Evolutionary conservation across 108 stramenopile genomes (phyloP).

Genomic region (Stephanodiscus minutulus): DNA sequence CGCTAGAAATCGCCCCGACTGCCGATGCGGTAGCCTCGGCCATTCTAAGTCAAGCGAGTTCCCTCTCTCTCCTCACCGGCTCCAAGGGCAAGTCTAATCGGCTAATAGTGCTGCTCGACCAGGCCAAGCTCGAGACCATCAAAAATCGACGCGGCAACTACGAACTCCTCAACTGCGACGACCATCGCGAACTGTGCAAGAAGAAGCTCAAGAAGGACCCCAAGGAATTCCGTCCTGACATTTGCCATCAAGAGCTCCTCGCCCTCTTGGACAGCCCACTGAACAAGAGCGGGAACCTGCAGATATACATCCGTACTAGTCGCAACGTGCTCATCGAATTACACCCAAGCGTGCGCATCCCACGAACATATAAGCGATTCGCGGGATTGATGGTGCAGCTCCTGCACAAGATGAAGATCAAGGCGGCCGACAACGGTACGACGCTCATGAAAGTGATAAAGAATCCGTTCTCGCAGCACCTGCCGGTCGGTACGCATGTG

Average conservation of each 20-base stretch:
- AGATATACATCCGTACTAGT: conserved; percentile 91
- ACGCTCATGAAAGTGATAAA: conserved; percentile 97
- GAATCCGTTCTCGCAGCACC: conserved; percentile 95
- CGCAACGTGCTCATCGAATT: conserved; percentile 97
- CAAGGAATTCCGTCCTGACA: conserved; percentile 94
- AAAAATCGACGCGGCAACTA: conserved; percentile 95
- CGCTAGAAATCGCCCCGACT: conserved; percentile 64
- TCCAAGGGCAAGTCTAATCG: conserved; percentile 34
- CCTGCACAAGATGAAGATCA: conserved; percentile 99
- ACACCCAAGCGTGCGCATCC: conserved; percentile 91
- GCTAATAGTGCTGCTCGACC: conserved; percentile 85
- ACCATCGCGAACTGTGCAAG: conserved; percentile 92
- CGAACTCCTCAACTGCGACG: conserved; percentile 98
- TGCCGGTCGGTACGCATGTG: conserved; percentile 90
- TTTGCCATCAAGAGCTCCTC: conserved; percentile 97
- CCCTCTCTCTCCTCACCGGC: conserved; percentile 28
- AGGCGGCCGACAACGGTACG: conserved; percentile 88
- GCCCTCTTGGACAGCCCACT: conserved; percentile 96
- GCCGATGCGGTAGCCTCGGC: conserved; percentile 36
- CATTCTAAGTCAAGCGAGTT: conserved; percentile 30
- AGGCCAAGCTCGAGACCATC: conserved; percentile 96
- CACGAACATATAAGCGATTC: conserved; percentile 97
- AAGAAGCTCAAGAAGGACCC: conserved; percentile 94
- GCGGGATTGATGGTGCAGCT: conserved; percentile 94
- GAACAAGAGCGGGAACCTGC: conserved; percentile 94